These are phyloP conservation scores for Taxawa tesnikishii DNA, from an alignment of 2,329 filamentous ascomycete genomes.

Conservation along the genomic window DNA sequence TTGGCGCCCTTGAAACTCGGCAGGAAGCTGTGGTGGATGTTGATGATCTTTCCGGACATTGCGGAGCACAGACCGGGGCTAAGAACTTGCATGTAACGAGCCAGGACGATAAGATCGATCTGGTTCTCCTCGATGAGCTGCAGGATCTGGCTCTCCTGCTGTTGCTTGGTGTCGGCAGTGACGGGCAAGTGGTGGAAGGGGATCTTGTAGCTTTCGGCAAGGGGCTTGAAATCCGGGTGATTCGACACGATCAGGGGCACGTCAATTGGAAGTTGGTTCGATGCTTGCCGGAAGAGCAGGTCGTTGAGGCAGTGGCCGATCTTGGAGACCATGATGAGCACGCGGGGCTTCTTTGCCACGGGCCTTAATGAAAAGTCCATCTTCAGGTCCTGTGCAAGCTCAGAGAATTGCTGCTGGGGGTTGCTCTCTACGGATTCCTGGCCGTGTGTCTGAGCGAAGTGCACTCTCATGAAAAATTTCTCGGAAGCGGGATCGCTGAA, in stretches of 20 bases:
- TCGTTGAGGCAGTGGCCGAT: conserved; percentile 80
- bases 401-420: conserved; percentile 44
- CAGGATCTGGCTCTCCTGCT: conserved; percentile 61
- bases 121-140: conserved; percentile 55
- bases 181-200: conserved; percentile 73
- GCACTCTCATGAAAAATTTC: conserved; percentile 81
- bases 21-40: conserved; percentile 82
- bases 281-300: conserved; percentile 66
- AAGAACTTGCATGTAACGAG: conserved; percentile 80
- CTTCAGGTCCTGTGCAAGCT: conserved; percentile 49
- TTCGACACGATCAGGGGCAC: conserved; percentile 72
- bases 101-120: conserved; percentile 69
- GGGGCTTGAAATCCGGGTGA: conserved; percentile 58
- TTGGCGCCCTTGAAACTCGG: conserved; percentile 80
- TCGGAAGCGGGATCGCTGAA: conserved; percentile 64
- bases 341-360: conserved; percentile 55
- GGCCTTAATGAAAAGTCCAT: conserved; percentile 64
- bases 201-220: conserved; percentile 63
- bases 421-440: conserved; percentile 34
- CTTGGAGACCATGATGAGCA: conserved; percentile 83
- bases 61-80: conserved; percentile 60
- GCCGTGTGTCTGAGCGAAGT: conserved; percentile 52
- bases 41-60: conserved; percentile 82
- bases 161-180: conserved; percentile 60
- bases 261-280: conserved; percentile 61